A percentile compares a stretch with the other conserved stretches of the same genome.
Evolutionary conservation across 2,329 filamentous ascomycete species (phyloP).

Genomic region (Aspergillus arachidicola): DNA sequence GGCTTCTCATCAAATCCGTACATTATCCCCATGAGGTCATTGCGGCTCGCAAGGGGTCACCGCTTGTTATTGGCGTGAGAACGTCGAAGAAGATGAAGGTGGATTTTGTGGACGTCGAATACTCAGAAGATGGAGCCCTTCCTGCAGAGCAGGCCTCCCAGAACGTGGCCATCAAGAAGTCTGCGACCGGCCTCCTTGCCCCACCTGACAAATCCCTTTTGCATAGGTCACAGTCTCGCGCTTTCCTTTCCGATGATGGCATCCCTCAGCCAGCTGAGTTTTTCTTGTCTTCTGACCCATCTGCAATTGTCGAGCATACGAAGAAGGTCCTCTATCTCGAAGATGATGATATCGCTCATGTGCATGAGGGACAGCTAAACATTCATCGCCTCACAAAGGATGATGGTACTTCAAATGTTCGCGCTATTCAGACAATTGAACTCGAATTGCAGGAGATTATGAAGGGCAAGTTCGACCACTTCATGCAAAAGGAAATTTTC

Average conservation of each 20-base stretch:
- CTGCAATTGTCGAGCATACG: slow-evolving; percentile 98
- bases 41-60: slow-evolving; percentile 96
- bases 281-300: slow-evolving; percentile 98
- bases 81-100: slow-evolving; percentile 99
- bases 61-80: slow-evolving; percentile 94
- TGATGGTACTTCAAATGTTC: slow-evolving; percentile 94
- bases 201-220: slow-evolving; percentile 97
- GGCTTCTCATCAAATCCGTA: slow-evolving; percentile 95
- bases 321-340: slow-evolving; percentile 99
- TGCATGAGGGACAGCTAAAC: slow-evolving; percentile 98
- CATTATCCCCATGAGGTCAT: slow-evolving; percentile 98
- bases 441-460: slow-evolving; percentile 99
- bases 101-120: slow-evolving; percentile 99
- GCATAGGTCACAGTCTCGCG: slow-evolving; percentile 96
- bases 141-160: slow-evolving; percentile 93
- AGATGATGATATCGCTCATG: slow-evolving; percentile 99
- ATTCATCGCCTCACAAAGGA: slow-evolving; percentile 98
- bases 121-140: slow-evolving; percentile 83
- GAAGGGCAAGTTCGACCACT: slow-evolving; percentile 99
- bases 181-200: slow-evolving; percentile 72
- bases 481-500: slow-evolving; percentile 99
- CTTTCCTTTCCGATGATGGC: slow-evolving; percentile 98
- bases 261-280: slow-evolving; percentile 98
- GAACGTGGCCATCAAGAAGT: slow-evolving; percentile 95
- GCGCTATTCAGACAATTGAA: slow-evolving; percentile 97